Evolutionary conservation across 2,329 filamentous ascomycete species (phyloP).

Genomic region (Neonectria hederae): DNA sequence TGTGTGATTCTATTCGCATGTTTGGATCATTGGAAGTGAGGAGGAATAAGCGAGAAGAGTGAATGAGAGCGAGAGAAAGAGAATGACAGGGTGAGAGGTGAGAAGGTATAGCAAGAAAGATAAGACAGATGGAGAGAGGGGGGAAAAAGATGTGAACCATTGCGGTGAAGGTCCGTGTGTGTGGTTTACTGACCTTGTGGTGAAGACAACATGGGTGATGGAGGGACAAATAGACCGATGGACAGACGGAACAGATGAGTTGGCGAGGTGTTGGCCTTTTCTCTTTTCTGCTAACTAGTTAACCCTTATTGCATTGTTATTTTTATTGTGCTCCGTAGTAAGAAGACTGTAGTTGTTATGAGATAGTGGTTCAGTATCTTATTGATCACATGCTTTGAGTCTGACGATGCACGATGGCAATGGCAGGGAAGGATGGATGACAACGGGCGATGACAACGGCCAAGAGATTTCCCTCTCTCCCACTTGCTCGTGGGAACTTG

Average conservation of each 20-base stretch:
- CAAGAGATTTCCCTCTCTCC: slow-evolving; percentile 3
- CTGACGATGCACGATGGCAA: background rate
- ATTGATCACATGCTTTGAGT: background rate
- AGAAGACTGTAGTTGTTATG: too few species aligned
- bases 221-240: background rate
- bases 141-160: background rate
- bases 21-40: background rate
- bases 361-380: background rate
- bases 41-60: background rate
- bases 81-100: background rate
- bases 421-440: background rate
- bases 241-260: background rate
- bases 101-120: too few species aligned
- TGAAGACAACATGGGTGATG: background rate
- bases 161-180: background rate
- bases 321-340: background rate
- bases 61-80: background rate
- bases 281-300: background rate
- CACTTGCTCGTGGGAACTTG: slow-evolving; percentile 6
- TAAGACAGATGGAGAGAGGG: background rate
- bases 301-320: background rate
- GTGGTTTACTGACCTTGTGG: background rate
- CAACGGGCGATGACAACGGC: background rate
- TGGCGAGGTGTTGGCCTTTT: background rate
- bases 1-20: background rate